Conservation (phyloP, 106 monocot species). For the Chionographis japonica region DNA sequence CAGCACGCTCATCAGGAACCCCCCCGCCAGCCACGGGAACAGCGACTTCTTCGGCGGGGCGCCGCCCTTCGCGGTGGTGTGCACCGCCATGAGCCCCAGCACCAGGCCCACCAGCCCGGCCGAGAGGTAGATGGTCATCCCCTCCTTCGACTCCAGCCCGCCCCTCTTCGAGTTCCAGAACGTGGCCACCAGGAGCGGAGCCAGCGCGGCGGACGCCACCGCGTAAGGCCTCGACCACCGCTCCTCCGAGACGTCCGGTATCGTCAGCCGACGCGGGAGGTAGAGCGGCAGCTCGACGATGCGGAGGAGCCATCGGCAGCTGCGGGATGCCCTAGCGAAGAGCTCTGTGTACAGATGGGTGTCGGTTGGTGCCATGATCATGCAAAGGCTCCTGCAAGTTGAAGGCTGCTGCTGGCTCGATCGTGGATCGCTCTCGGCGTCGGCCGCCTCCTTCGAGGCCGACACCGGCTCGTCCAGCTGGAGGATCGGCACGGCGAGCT, state of each 20-base stretch:
- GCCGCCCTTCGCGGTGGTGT: constrained; percentile 11
- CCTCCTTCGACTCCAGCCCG: constrained; percentile 1
- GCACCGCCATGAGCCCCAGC: constrained; percentile 21
- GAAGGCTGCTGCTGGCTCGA: too few relatives aligned
- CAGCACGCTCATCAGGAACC: constrained; percentile 49
- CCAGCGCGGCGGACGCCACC: constrained; percentile 21
- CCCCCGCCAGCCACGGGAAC: constrained; percentile 44
- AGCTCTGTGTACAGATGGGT: background rate
- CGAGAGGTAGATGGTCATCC: constrained; percentile 20
- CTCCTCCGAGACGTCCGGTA: constrained; percentile 35
- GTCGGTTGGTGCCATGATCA: background rate
- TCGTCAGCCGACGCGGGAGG: constrained; percentile 43
- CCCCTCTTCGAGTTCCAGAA: constrained; percentile 25
- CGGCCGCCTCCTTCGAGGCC: background rate
- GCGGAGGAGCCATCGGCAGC: constrained; percentile 2
- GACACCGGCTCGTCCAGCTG: constrained; percentile 9
- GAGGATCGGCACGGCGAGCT: constrained; percentile 25
- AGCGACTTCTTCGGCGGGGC: constrained; percentile 27
- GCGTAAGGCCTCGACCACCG: constrained; percentile 51
- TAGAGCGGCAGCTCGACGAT: constrained; percentile 42
- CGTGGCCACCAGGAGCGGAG: constrained; percentile 35
- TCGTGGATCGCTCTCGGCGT: background rate
- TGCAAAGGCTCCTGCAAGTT: background rate
- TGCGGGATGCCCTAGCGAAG: background rate
- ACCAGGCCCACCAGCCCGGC: constrained; percentile 19